A percentile compares a stretch with the other conserved stretches of the same genome.
Conservation (phyloP, 768 basidiomycete genomes). For the Lentinula guzmanii region DNA sequence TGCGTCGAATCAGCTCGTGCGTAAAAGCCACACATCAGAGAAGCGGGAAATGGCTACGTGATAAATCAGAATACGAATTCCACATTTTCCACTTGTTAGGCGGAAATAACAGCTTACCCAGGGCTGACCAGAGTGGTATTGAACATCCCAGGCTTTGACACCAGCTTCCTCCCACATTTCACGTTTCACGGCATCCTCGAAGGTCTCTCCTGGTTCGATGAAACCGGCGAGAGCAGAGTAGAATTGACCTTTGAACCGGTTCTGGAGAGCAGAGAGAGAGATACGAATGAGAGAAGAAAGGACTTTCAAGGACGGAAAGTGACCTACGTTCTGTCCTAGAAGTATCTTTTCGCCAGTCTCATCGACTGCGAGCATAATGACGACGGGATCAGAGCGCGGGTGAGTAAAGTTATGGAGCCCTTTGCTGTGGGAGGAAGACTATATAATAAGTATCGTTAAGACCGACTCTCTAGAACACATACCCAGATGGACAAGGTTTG, state of each 20-base stretch:
- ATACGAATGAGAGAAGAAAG: background rate
- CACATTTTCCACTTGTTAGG: background rate
- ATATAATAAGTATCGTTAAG: background rate
- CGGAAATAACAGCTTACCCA: slow-evolving; percentile 49
- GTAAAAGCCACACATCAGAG: slow-evolving; percentile 88
- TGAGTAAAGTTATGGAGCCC: slow-evolving; percentile 86
- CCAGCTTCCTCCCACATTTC: slow-evolving; percentile 98
- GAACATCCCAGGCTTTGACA: slow-evolving; percentile 75
- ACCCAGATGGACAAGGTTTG: slow-evolving; percentile 72
- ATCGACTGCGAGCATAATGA: slow-evolving; percentile 86
- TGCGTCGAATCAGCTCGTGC: slow-evolving; percentile 69
- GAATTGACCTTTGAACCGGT: slow-evolving; percentile 52
- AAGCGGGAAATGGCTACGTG: slow-evolving; percentile 80
- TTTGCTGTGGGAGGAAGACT: slow-evolving; percentile 35
- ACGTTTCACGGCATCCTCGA: slow-evolving; percentile 88
- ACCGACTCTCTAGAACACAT: slow-evolving; percentile 17
- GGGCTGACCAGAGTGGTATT: slow-evolving; percentile 82
- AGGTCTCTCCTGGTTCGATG: slow-evolving; percentile 88
- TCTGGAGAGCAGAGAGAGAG: background rate
- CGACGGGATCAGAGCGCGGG: slow-evolving; percentile 81
- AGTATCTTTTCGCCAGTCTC: slow-evolving; percentile 78
- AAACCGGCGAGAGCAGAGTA: slow-evolving; percentile 94
- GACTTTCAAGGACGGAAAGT: background rate
- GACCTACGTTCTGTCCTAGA: slow-evolving; percentile 76
- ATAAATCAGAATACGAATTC: background rate